These are phyloP conservation scores for Gossypium davidsonii DNA, from an alignment of 441 rosid genomes.

Conservation along the genomic window DNA sequence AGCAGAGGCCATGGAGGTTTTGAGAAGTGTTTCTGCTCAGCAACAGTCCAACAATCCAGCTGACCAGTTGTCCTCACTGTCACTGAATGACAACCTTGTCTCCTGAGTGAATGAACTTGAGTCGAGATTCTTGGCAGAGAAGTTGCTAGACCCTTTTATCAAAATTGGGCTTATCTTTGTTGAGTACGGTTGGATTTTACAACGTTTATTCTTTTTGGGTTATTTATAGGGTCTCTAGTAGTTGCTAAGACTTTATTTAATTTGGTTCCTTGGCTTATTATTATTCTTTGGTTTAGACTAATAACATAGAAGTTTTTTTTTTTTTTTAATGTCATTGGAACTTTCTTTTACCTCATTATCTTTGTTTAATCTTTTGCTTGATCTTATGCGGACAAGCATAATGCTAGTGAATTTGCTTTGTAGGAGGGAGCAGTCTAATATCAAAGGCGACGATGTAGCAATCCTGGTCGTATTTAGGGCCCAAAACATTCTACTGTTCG, in stretches of 20 bases:
- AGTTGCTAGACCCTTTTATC: not conserved
- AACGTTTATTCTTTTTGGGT: not conserved
- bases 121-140: not conserved
- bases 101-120: slow-evolving; percentile 25
- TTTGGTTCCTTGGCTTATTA: not conserved
- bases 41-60: slow-evolving; percentile 38
- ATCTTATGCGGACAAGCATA: no score
- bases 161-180: not conserved
- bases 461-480: no score
- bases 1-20: slow-evolving; percentile 63
- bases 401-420: no score
- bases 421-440: no score
- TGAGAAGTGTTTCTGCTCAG: slow-evolving; percentile 51
- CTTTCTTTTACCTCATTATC: no score
- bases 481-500: no score
- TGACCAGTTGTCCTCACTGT: slow-evolving; percentile 49
- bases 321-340: no score
- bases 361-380: no score
- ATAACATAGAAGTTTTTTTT: no score
- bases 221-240: not conserved
- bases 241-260: not conserved
- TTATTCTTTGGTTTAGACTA: not conserved
- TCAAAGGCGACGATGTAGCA: no score
- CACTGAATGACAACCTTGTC: slow-evolving; percentile 45
- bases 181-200: not conserved